Evolutionary conservation across 164 flowering plant genomes (phyloP).

Genomic region (Cinnamomum micranthum): DNA sequence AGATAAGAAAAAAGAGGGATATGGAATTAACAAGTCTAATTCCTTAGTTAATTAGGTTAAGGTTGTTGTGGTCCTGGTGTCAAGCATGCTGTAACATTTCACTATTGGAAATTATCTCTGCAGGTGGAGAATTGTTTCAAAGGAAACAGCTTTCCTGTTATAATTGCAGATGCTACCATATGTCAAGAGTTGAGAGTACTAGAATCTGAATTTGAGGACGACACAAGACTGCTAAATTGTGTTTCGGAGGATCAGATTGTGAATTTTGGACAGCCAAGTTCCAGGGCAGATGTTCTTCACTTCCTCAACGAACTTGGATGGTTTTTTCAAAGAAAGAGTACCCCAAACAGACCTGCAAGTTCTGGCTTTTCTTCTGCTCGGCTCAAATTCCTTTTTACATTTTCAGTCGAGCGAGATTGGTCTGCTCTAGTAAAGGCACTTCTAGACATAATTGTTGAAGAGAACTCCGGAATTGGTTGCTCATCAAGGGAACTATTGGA

Average conservation of each 20-base stretch:
- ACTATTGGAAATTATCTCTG: background rate
- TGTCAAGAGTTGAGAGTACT: slow-evolving; percentile 72
- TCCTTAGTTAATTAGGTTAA: background rate
- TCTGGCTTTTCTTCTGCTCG: slow-evolving; percentile 44
- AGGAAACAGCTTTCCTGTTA: slow-evolving; percentile 79
- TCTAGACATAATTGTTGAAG: slow-evolving; percentile 56
- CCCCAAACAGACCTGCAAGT: slow-evolving; percentile 20
- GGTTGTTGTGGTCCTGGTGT: background rate
- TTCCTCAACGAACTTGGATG: slow-evolving; percentile 93
- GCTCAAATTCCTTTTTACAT: slow-evolving; percentile 61
- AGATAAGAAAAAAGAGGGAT: background rate
- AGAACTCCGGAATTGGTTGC: slow-evolving; percentile 26
- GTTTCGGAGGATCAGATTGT: slow-evolving; percentile 30
- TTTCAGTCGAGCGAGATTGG: slow-evolving; percentile 71
- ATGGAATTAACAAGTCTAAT: background rate
- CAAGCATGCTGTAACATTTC: background rate
- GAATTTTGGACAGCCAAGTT: slow-evolving; percentile 36
- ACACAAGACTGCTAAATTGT: slow-evolving; percentile 22
- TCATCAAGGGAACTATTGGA: slow-evolving; percentile 38
- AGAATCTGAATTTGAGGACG: slow-evolving; percentile 56
- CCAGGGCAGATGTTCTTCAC: slow-evolving; percentile 63
- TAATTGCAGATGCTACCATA: slow-evolving; percentile 67
- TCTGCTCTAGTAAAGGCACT: slow-evolving; percentile 61
- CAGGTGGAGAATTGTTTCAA: slow-evolving; percentile 89
- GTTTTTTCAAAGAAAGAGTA: slow-evolving; percentile 63